Conservation (phyloP, 2,329 filamentous ascomycete species). For the Talaromyces verruculosus region DNA sequence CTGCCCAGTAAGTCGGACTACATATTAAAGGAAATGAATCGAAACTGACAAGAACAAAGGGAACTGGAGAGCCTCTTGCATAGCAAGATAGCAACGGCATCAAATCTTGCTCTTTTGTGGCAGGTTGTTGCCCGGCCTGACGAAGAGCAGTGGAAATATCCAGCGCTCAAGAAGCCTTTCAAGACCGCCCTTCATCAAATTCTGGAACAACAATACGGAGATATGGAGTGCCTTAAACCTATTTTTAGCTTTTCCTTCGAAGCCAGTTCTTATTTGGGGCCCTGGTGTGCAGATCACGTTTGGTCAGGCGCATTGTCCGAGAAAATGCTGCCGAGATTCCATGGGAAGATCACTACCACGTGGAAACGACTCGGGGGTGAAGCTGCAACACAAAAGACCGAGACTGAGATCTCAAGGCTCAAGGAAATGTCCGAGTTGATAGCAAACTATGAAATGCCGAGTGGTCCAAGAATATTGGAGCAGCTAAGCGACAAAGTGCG, state of each 20-base stretch:
- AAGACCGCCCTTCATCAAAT: constrained; percentile 65
- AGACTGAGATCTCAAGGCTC: constrained; percentile 58
- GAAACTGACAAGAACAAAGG: constrained; percentile 27
- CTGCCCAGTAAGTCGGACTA: constrained; percentile 53
- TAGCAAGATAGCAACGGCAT: constrained; percentile 77
- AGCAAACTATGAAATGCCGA: constrained; percentile 51
- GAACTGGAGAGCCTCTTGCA: constrained; percentile 76
- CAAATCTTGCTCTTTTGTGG: constrained; percentile 59
- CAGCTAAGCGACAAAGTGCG: constrained; percentile 72
- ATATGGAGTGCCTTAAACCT: constrained; percentile 54
- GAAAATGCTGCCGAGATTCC: constrained; percentile 60
- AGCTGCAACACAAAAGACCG: constrained; percentile 41
- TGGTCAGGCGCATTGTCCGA: constrained; percentile 72
- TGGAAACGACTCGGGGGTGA: constrained; percentile 7
- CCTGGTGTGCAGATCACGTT: constrained; percentile 80
- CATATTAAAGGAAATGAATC: constrained; percentile 15
- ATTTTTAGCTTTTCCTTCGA: constrained; percentile 61
- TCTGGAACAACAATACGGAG: constrained; percentile 55
- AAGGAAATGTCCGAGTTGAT: constrained; percentile 60
- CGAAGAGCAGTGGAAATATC: constrained; percentile 60
- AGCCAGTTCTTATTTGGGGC: constrained; percentile 67
- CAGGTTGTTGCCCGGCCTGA: constrained; percentile 60
- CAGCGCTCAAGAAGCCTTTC: constrained; percentile 53
- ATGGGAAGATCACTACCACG: constrained; percentile 46
- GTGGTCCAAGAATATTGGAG: constrained; percentile 36